Evolutionary conservation across 306 rosid species (phyloP), one percentile per base, ranked within the genome.

Genomic region (Acacia acuminata): DNA sequence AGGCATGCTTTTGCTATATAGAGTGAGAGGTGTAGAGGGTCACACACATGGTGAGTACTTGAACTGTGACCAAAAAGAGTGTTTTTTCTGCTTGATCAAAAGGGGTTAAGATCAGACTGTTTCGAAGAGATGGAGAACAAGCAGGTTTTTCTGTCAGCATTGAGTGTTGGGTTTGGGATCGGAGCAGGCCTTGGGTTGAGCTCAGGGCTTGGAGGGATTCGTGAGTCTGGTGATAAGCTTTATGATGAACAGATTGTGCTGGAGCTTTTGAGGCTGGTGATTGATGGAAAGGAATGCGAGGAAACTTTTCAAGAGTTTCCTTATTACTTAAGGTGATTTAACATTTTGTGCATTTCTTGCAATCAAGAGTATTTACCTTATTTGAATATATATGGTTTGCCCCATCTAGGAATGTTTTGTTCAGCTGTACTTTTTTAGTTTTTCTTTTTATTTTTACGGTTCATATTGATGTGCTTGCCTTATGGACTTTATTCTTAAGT

Each of bases 121-220:
- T 61, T 61, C 17, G 73, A 64, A 53, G 68, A 30, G 55, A 96
- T 93, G 99, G 98, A 96, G 84, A 97, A 96, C 94, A 96, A 93
- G 85, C 94, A 91, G 83, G 91, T 93, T 88, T 71, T 96, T 79
- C 67, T 61, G 17, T 96, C 99, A 70, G 98, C 98, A 86, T 85
- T 96, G 94, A 88, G 99, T 73, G 99, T 92, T 60, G 99, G 99
- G 79, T 96, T 93, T 79, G 99, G 99, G 45, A 90, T 95, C 24
- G 99, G 99, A 74, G 96, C 94, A 42, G 98, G 99, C 71, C 87
- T 96, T 74, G 95, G 97, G 24, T 86, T 93, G 83, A 91, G 97
- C 65, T 88, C 98, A 3, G 97, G 94, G 20, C 94, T 96, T 38
- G 93, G 88, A 34, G 97, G 93, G 63, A 84, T 81, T 63, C 76